phyloP scores from a whole-genome alignment of 106 monocot genomes.

The Amphibolis antarctica region DNA sequence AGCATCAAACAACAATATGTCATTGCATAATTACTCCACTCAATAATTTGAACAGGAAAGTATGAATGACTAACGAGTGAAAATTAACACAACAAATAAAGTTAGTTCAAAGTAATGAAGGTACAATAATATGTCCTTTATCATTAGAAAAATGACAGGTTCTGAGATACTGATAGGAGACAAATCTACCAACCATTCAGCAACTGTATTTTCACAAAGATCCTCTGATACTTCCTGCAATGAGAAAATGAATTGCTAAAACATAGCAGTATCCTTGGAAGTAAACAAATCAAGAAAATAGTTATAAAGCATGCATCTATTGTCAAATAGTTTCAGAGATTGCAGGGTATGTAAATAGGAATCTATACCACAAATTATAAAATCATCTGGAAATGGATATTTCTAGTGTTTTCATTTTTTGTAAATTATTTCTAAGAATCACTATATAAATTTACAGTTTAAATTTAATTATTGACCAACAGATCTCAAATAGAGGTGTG shows the following conservation, averaged over 20 bases:
- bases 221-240: slow-evolving; percentile 1
- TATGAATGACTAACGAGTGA: not conserved
- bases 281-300: not conserved
- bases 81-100: not conserved
- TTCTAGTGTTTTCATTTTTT: not conserved
- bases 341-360: not conserved
- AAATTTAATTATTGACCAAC: not conserved
- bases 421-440: not conserved
- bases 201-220: not conserved
- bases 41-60: not conserved
- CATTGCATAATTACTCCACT: not conserved
- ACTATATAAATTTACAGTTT: not conserved
- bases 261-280: not conserved
- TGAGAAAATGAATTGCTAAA: not conserved
- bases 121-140: not conserved
- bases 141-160: not conserved
- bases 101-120: not conserved
- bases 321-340: not conserved
- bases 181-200: not conserved
- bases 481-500: not conserved
- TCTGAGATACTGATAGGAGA: not conserved
- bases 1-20: no score
- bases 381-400: not conserved
- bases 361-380: not conserved
- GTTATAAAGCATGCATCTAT: not conserved